Conservation (phyloP, 1,284 basidiomycete species). For the Ganoderma sinense region DNA sequence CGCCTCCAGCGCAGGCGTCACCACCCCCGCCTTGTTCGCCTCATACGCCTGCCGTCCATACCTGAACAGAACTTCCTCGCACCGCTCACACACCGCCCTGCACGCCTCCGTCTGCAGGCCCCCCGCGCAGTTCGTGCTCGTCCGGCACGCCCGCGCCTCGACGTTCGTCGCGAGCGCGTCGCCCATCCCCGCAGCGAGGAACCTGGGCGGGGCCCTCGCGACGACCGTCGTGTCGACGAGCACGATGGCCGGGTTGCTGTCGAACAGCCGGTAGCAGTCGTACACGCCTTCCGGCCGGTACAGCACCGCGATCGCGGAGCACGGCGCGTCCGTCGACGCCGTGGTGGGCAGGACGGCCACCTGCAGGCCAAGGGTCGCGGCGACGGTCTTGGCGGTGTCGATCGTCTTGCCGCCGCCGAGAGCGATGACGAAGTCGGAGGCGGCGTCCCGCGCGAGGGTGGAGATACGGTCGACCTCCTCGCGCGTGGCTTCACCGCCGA, state of each 20-base stretch:
- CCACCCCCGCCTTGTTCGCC: slow-evolving; percentile 41
- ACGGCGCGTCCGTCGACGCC: slow-evolving; percentile 46
- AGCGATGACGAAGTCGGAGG: slow-evolving; percentile 42
- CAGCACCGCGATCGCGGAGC: slow-evolving; percentile 45
- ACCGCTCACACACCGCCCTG: slow-evolving; percentile 41
- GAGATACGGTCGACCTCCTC: slow-evolving; percentile 40
- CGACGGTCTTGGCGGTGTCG: slow-evolving; percentile 43
- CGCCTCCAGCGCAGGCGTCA: slow-evolving; percentile 44
- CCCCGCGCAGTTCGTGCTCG: slow-evolving; percentile 43
- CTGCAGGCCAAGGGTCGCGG: slow-evolving; percentile 37
- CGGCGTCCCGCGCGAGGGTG: slow-evolving; percentile 29
- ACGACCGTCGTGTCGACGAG: slow-evolving; percentile 45
- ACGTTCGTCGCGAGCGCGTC: slow-evolving; percentile 46
- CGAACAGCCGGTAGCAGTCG: slow-evolving; percentile 43
- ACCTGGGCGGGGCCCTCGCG: slow-evolving; percentile 41
- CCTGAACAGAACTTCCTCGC: slow-evolving; percentile 46
- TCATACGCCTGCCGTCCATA: slow-evolving; percentile 44
- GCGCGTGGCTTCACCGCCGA: slow-evolving; percentile 43
- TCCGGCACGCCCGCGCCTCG: slow-evolving; percentile 39
- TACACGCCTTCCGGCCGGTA: slow-evolving; percentile 42
- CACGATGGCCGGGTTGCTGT: slow-evolving; percentile 42
- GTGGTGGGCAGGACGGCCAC: slow-evolving; percentile 44
- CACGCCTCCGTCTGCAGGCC: slow-evolving; percentile 42
- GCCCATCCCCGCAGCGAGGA: slow-evolving; percentile 44
- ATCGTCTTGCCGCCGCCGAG: slow-evolving; percentile 45